Percentiles rank a stretch among this genome's conserved stretches.
phyloP scores from a whole-genome alignment of 345 rosid species.

The Brassica carinata region DNA sequence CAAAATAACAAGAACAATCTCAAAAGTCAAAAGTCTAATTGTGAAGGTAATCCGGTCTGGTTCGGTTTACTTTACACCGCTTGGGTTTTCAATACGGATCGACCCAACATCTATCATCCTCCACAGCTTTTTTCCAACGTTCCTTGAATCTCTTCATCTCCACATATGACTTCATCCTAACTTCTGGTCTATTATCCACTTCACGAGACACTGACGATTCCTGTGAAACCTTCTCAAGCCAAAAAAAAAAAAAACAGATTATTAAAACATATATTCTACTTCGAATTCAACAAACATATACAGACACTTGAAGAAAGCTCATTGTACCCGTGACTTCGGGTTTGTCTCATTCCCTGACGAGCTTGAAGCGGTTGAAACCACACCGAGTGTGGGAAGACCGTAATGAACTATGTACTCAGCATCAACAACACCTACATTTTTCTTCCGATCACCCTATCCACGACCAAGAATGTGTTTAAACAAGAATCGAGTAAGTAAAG shows the following conservation, averaged over 20 bases:
- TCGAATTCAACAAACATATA: slow-evolving; percentile 16
- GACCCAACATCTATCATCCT: slow-evolving; percentile 77
- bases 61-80: slow-evolving; percentile 16
- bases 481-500: neutral
- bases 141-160: slow-evolving; percentile 72
- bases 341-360: slow-evolving; percentile 21
- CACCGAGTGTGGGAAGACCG: slow-evolving; percentile 82
- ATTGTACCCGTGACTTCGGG: slow-evolving; percentile 27
- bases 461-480: neutral
- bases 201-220: slow-evolving; percentile 42
- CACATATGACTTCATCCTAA: slow-evolving; percentile 65
- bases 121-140: slow-evolving; percentile 71
- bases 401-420: slow-evolving; percentile 84
- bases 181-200: slow-evolving; percentile 66
- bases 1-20: slow-evolving; percentile 12
- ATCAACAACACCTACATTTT: slow-evolving; percentile 90
- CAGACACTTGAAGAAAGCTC: slow-evolving; percentile 6
- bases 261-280: neutral
- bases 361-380: slow-evolving; percentile 44
- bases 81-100: slow-evolving; percentile 57
- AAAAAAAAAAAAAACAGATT: neutral
- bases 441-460: slow-evolving; percentile 77
- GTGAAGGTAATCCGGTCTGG: slow-evolving; percentile 10
- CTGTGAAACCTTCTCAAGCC: slow-evolving; percentile 40
- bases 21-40: neutral